Evolutionary conservation across 2,329 filamentous ascomycete genomes (phyloP).

Genomic region (Cordyceps cateniannulata): DNA sequence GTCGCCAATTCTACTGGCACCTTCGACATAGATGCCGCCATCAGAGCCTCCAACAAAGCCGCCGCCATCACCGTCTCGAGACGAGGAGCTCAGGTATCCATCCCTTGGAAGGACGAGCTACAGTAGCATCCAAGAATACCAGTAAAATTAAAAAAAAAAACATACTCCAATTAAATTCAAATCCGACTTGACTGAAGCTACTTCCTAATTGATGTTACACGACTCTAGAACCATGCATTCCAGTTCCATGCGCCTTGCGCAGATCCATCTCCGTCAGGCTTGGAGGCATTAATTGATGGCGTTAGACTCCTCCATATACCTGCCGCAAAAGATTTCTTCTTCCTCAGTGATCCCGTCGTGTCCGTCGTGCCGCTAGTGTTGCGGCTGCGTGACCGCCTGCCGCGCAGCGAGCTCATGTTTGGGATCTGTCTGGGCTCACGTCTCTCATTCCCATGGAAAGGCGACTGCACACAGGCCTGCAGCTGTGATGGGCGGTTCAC

Average conservation of each 20-base stretch:
- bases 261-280: not conserved
- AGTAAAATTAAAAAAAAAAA: conserved; percentile 8
- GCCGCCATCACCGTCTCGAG: conserved; percentile 35
- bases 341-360: conserved; percentile 4
- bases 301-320: conserved; percentile 9
- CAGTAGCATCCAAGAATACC: conserved; percentile 18
- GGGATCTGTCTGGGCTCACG: not conserved
- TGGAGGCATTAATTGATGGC: not conserved
- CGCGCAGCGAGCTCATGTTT: not conserved
- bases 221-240: conserved; percentile 12
- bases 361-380: not conserved
- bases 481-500: not conserved
- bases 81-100: conserved; percentile 37
- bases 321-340: conserved; percentile 11
- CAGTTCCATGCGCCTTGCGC: conserved; percentile 7
- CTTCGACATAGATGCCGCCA: conserved; percentile 52
- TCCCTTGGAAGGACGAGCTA: conserved; percentile 39
- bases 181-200: conserved; percentile 2
- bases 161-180: conserved; percentile 12
- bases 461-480: not conserved
- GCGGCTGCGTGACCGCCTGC: not conserved
- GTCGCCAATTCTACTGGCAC: conserved; percentile 44
- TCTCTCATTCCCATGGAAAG: conserved; percentile 3
- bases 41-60: conserved; percentile 46
- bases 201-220: conserved; percentile 12